Conservation (phyloP, 331 rosid genomes). For the Rhamnella rubrinervis region DNA sequence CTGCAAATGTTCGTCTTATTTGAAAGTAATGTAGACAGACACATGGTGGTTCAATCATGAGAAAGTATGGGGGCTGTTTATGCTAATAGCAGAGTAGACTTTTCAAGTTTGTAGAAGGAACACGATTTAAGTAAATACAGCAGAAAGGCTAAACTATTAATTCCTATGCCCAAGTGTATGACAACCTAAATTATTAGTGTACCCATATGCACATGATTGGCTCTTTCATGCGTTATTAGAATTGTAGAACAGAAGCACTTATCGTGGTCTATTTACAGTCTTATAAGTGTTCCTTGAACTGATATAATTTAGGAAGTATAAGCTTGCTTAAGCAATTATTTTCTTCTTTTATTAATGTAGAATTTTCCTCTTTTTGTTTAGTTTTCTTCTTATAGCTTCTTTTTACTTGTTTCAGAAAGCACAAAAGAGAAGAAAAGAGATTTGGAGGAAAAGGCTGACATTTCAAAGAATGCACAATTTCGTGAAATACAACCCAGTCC, state of each 20-base stretch:
- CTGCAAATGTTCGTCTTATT: too few species aligned
- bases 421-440: slow-evolving; percentile 45
- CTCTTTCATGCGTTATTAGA: too few species aligned
- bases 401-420: slow-evolving; percentile 46
- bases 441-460: slow-evolving; percentile 48
- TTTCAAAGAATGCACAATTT: slow-evolving; percentile 80
- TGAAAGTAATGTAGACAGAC: too few species aligned
- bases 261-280: neutral
- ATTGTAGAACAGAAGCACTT: neutral
- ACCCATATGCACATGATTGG: too few species aligned
- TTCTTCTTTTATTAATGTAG: neutral
- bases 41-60: too few species aligned
- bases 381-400: slow-evolving; percentile 5
- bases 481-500: slow-evolving; percentile 91
- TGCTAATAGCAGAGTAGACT: too few species aligned
- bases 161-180: too few species aligned
- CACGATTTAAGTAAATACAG: too few species aligned
- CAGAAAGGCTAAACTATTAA: too few species aligned
- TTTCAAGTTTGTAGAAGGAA: too few species aligned
- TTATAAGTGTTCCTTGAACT: neutral
- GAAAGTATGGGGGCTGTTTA: too few species aligned
- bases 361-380: neutral
- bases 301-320: neutral
- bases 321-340: neutral
- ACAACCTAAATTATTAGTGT: too few species aligned